phyloP scores from a whole-genome alignment of 306 rosid genomes.

The Malus domestica region DNA sequence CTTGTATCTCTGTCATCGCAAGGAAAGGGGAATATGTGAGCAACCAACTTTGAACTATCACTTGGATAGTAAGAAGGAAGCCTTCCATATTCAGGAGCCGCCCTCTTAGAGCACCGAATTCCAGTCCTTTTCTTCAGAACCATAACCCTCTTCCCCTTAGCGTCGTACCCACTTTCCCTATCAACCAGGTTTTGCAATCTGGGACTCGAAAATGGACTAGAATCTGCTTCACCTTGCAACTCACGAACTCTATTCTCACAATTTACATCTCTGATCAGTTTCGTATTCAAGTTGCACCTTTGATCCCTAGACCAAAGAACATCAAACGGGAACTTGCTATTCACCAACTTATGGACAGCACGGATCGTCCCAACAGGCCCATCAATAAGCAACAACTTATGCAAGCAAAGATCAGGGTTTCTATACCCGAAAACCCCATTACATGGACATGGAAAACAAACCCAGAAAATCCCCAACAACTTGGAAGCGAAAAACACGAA shows the following conservation, averaged over 20 bases:
- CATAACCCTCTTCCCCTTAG: constrained; percentile 51
- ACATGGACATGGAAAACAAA: constrained; percentile 74
- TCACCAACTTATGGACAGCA: constrained; percentile 37
- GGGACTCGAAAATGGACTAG: constrained; percentile 38
- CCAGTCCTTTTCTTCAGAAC: constrained; percentile 50
- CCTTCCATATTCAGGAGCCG: constrained; percentile 32
- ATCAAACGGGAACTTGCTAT: constrained; percentile 62
- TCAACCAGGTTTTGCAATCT: constrained; percentile 35
- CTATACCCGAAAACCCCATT: constrained; percentile 55
- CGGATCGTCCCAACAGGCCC: constrained; percentile 51
- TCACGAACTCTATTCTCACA: constrained; percentile 27
- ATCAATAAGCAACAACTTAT: constrained; percentile 38
- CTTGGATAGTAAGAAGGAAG: constrained; percentile 16
- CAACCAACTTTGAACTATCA: constrained; percentile 2
- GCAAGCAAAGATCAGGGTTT: constrained; percentile 46
- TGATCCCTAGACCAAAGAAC: constrained; percentile 34
- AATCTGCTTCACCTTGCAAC: constrained; percentile 43
- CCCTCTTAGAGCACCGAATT: constrained; percentile 46
- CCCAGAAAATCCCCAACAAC: constrained; percentile 35
- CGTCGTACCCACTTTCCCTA: constrained; percentile 43
- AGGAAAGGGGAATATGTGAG: constrained; percentile 4
- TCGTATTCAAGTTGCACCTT: constrained; percentile 20
- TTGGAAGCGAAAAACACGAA: constrained; percentile 45
- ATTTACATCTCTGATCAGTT: constrained; percentile 18
- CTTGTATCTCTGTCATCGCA: constrained; percentile 7